Evolutionary conservation across 2,329 filamentous ascomycete species (phyloP).

Genomic region (Lecanicillium sp.): DNA sequence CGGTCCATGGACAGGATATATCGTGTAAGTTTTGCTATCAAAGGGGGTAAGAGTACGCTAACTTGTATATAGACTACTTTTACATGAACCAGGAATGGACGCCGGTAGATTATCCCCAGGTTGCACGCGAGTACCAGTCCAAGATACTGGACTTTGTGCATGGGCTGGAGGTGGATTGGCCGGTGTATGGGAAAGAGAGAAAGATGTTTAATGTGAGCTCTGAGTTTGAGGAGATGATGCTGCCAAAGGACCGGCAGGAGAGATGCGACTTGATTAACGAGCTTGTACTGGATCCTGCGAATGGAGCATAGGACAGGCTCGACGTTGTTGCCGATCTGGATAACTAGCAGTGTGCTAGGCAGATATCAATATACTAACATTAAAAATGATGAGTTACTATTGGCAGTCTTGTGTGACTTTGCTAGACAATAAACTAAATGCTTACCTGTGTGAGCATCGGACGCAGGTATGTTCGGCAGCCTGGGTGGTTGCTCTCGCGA

Average conservation of each 20-base stretch:
- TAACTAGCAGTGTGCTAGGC: too few relatives aligned
- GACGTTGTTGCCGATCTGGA: neutral
- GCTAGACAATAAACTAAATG: too few relatives aligned
- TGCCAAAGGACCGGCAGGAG: constrained; percentile 5
- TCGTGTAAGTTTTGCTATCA: constrained; percentile 6
- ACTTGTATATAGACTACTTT: constrained; percentile 8
- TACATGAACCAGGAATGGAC: constrained; percentile 8
- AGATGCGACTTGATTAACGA: constrained; percentile 10
- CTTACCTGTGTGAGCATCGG: too few relatives aligned
- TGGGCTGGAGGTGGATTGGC: constrained; percentile 10
- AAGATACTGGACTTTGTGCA: constrained; percentile 11
- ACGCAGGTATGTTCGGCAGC: too few relatives aligned
- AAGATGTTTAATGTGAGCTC: constrained; percentile 10
- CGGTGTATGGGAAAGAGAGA: constrained; percentile 6
- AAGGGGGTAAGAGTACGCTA: too few relatives aligned
- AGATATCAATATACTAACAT: too few relatives aligned
- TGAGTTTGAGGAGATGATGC: constrained; percentile 1
- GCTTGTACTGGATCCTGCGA: constrained; percentile 7
- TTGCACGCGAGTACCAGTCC: constrained; percentile 10
- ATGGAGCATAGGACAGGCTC: constrained; percentile 6
- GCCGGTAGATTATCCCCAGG: constrained; percentile 6
- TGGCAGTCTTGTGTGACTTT: too few relatives aligned
- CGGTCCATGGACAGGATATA: constrained; percentile 11
- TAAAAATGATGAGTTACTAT: too few relatives aligned
- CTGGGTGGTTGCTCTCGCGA: too few relatives aligned